These are phyloP conservation scores for Colletotrichum tanaceti DNA, from an alignment of 2,329 filamentous ascomycete genomes.

Conservation along the genomic window DNA sequence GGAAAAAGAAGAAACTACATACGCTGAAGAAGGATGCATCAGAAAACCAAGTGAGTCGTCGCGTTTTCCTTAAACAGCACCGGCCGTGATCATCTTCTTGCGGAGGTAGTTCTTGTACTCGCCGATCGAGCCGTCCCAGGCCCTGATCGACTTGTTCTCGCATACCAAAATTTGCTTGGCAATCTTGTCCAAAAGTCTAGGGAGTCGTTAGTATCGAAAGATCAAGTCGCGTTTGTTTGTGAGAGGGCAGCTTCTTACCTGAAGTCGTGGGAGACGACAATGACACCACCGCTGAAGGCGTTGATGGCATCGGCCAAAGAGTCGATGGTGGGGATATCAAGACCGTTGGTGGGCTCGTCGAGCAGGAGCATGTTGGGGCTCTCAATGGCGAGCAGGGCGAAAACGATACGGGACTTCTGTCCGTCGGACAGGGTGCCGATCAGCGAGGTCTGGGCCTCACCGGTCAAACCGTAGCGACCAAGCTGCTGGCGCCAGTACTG, in stretches of 20 bases:
- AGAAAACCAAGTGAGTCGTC: background rate
- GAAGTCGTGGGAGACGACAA: constrained; percentile 99
- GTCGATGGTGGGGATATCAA: constrained; percentile 99
- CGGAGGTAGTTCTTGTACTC: constrained; percentile 98
- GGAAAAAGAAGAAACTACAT: constrained; percentile 5
- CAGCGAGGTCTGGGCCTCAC: constrained; percentile 93
- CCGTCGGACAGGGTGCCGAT: constrained; percentile 99
- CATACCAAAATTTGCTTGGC: constrained; percentile 99
- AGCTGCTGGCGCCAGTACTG: constrained; percentile 99
- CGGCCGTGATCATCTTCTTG: constrained; percentile 96
- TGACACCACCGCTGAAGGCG: constrained; percentile 93
- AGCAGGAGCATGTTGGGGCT: constrained; percentile 96
- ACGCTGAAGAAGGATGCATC: constrained; percentile 16
- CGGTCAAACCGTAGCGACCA: constrained; percentile 90
- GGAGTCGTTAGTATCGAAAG: constrained; percentile 40
- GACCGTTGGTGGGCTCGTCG: constrained; percentile 98
- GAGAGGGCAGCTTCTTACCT: constrained; percentile 72
- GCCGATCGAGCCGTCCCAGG: constrained; percentile 90
- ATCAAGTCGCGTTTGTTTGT: background rate
- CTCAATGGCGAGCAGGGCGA: constrained; percentile 95
- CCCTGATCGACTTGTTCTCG: constrained; percentile 93
- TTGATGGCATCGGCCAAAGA: constrained; percentile 98
- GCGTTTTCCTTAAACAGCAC: constrained; percentile 77
- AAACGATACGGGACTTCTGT: constrained; percentile 98
- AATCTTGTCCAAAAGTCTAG: constrained; percentile 96